These are phyloP conservation scores for Debaryomyces maramus DNA, from an alignment of 805 yeast species.

Conservation along the genomic window DNA sequence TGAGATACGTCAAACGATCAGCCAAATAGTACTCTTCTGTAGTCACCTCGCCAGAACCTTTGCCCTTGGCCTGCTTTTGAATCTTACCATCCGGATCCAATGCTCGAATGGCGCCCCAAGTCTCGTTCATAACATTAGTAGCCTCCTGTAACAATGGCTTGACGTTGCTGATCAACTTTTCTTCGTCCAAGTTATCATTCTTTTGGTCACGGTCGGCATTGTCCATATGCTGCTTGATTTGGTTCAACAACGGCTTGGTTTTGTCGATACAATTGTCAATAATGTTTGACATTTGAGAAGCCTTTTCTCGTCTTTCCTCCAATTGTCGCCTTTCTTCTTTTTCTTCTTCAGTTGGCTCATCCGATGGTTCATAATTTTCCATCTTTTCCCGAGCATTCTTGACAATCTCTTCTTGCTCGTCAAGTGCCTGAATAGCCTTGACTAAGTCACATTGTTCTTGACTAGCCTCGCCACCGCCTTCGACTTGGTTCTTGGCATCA, in stretches of 20 bases:
- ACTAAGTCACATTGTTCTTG: background rate
- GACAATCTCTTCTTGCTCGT: conserved; percentile 3
- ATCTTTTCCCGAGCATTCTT: conserved; percentile 2
- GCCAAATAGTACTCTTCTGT: conserved; percentile 2
- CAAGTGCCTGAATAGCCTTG: background rate
- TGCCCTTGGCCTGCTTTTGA: conserved; percentile 2
- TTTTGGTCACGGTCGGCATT: conserved; percentile 4
- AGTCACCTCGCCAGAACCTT: conserved; percentile 1
- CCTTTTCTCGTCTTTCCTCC: conserved; percentile 1
- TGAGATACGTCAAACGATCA: conserved; percentile 3
- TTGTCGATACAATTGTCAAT: conserved; percentile 3
- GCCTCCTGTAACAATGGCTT: conserved; percentile 3
- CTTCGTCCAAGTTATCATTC: conserved; percentile 2
- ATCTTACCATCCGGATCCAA: conserved; percentile 3
- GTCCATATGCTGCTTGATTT: conserved; percentile 3
- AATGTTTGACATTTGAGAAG: conserved; percentile 1
- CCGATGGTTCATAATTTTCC: background rate
- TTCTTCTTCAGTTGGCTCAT: conserved; percentile 3
- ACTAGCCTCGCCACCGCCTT: conserved; percentile 1
- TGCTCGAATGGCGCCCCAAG: conserved; percentile 1
- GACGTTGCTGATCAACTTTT: background rate
- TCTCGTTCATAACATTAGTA: conserved; percentile 1
- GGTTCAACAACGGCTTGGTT: conserved; percentile 3
- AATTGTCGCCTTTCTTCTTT: conserved; percentile 1
- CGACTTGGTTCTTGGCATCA: background rate